Conservation (phyloP, 2,329 filamentous ascomycete genomes). For the Alternaria sp. region DNA sequence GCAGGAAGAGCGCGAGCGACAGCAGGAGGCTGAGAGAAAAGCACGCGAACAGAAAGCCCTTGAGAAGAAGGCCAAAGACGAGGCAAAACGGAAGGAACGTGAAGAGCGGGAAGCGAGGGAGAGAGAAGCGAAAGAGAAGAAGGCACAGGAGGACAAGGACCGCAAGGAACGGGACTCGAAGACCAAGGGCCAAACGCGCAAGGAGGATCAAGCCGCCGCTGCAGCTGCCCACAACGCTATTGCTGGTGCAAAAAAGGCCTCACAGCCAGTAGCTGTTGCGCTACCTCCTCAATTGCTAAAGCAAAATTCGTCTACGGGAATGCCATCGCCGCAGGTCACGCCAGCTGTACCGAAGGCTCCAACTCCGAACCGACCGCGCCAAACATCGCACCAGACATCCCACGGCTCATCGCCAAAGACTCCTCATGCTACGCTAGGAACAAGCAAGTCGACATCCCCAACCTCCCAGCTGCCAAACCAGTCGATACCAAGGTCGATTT, state of each 20-base stretch:
- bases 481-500: conserved; percentile 67
- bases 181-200: conserved; percentile 48
- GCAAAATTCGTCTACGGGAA: conserved; percentile 57
- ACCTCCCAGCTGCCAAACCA: conserved; percentile 70
- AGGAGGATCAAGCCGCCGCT: conserved; percentile 49
- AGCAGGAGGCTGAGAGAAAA: conserved; percentile 85
- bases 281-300: conserved; percentile 62
- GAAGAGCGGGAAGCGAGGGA: conserved; percentile 69
- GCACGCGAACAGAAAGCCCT: conserved; percentile 77
- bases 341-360: conserved; percentile 83
- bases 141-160: conserved; percentile 62
- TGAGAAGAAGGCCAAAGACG: conserved; percentile 77
- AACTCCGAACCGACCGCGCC: conserved; percentile 77
- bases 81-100: conserved; percentile 77
- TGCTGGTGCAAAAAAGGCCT: conserved; percentile 41
- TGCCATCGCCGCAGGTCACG: conserved; percentile 82
- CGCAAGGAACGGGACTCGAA: conserved; percentile 67
- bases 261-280: conserved; percentile 54
- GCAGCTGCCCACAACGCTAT: conserved; percentile 38
- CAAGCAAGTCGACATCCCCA: conserved; percentile 64
- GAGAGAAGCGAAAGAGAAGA: conserved; percentile 74
- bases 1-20: conserved; percentile 84
- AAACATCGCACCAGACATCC: conserved; percentile 79
- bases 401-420: conserved; percentile 72
- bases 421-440: conserved; percentile 59